phyloP scores from a whole-genome alignment of 1,284 basidiomycete genomes.

The Austropuccinia psidii region DNA sequence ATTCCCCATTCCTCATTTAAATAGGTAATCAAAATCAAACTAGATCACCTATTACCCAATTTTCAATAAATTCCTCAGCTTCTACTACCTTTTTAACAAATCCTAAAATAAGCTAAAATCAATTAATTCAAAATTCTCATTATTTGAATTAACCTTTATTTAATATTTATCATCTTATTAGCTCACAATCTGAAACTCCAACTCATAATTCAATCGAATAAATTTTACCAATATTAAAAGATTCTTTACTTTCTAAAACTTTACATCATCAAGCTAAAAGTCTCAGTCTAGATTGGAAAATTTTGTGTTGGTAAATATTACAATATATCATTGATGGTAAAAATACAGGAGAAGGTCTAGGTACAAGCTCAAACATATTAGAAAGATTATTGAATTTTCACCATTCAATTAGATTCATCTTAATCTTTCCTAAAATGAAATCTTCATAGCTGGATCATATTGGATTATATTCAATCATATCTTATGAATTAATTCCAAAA shows the following conservation, averaged over 20 bases:
- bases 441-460: neutral
- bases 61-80: too few species aligned
- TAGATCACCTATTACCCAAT: too few species aligned
- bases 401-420: neutral
- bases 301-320: slow-evolving; percentile 16
- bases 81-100: too few species aligned
- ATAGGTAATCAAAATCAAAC: too few species aligned
- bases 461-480: slow-evolving; percentile 19
- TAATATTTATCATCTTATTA: too few species aligned
- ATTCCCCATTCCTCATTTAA: too few species aligned
- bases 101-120: too few species aligned
- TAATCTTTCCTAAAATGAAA: slow-evolving; percentile 9
- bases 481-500: neutral
- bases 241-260: slow-evolving; percentile 24
- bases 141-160: too few species aligned
- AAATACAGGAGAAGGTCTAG: neutral
- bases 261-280: slow-evolving; percentile 5
- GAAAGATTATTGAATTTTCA: neutral
- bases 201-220: too few species aligned
- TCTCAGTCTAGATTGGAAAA: slow-evolving; percentile 14
- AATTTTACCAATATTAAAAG: neutral
- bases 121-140: too few species aligned
- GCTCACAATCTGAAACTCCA: too few species aligned
- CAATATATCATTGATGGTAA: neutral
- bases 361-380: neutral